A percentile compares a stretch with the other conserved stretches of the same genome.
These are phyloP conservation scores for Diaporthe vaccinii DNA, from an alignment of 2,329 filamentous ascomycete genomes.

Conservation along the genomic window DNA sequence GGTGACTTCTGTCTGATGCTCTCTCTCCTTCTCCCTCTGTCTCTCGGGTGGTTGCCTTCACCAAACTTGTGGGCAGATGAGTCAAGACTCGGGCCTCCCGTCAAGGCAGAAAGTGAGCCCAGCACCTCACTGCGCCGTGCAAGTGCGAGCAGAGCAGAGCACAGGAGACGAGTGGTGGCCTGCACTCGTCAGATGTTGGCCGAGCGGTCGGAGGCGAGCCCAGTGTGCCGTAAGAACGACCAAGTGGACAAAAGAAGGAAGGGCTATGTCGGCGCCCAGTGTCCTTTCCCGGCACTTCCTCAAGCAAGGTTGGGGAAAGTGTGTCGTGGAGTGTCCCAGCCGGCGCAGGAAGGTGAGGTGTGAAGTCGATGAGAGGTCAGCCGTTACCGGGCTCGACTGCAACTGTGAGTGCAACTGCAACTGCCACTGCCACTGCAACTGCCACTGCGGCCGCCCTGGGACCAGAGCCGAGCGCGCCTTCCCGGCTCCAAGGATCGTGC, in stretches of 20 bases:
- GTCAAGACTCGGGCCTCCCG: no score
- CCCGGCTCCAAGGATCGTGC: conserved; percentile 26
- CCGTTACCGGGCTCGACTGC: conserved; percentile 9
- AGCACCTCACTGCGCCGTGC: background rate
- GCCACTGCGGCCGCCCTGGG: conserved; percentile 3
- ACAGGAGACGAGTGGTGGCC: background rate
- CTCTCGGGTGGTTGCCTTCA: background rate
- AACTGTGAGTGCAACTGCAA: background rate
- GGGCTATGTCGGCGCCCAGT: background rate
- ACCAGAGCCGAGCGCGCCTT: conserved; percentile 22
- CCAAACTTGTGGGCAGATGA: background rate
- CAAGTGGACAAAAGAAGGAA: conserved; percentile 1
- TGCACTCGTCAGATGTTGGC: conserved; percentile 19
- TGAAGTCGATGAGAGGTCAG: conserved; percentile 1
- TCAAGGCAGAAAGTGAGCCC: background rate
- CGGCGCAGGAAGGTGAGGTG: background rate
- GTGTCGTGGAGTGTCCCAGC: background rate
- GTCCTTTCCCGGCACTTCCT: background rate
- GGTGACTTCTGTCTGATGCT: conserved; percentile 3
- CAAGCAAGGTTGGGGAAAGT: background rate
- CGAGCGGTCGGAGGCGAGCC: background rate
- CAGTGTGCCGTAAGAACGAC: background rate
- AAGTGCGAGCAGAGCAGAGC: background rate
- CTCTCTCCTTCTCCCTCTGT: background rate
- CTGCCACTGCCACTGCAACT: no score